A percentile compares a stretch with the other conserved stretches of the same genome.
These are phyloP conservation scores for Termitomyces sp. DNA, from an alignment of 768 basidiomycete genomes.

Conservation along the genomic window DNA sequence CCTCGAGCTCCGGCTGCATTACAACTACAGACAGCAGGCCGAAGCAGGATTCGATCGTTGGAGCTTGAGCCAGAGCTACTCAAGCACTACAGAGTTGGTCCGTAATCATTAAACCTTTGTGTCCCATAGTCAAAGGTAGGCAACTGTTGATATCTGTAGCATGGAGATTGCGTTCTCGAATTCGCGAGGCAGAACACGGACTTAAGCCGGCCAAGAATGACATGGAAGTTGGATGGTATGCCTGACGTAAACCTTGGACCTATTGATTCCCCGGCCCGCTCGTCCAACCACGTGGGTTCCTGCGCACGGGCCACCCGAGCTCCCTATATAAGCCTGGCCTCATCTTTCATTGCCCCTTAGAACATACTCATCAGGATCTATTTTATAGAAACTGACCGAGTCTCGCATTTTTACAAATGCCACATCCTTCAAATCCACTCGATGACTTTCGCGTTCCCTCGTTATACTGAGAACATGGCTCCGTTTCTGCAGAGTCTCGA, in stretches of 20 bases:
- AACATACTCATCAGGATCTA: conserved; percentile 75
- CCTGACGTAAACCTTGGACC: no score
- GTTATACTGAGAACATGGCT: conserved; percentile 56
- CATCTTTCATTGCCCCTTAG: conserved; percentile 32
- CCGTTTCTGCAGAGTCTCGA: conserved; percentile 37
- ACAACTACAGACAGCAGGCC: not conserved
- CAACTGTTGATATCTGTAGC: no score
- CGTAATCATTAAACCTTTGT: not conserved
- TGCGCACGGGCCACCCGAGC: conserved; percentile 30
- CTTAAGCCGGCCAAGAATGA: no score
- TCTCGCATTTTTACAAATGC: conserved; percentile 70
- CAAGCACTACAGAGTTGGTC: not conserved
- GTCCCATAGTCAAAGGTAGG: not conserved
- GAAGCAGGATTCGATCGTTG: not conserved
- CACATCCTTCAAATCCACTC: conserved; percentile 55
- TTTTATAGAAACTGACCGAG: conserved; percentile 70
- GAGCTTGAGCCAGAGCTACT: not conserved
- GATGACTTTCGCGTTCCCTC: conserved; percentile 54
- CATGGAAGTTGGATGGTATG: no score
- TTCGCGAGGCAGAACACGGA: not conserved
- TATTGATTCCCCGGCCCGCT: no score
- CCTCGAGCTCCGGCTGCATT: not conserved
- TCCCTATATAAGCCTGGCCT: conserved; percentile 26
- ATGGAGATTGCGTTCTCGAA: not conserved
- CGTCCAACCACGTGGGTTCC: not conserved